A percentile compares a stretch with the other conserved stretches of the same genome.
Conservation (phyloP, 768 basidiomycete species). For the Termitomyces sp. region DNA sequence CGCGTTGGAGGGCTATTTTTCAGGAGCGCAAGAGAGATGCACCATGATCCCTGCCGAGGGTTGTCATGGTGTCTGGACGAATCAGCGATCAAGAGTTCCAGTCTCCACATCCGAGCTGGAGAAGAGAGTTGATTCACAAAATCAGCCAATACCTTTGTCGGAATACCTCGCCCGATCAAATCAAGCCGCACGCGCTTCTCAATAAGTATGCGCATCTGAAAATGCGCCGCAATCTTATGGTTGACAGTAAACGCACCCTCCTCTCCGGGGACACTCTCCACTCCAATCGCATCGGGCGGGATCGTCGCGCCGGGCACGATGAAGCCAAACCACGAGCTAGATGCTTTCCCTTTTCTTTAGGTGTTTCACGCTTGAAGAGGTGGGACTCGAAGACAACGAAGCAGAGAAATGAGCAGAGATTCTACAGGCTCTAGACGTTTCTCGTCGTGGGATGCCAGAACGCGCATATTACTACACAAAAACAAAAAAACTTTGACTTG, state of each 20-base stretch:
- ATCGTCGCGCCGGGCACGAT: slow-evolving; percentile 31
- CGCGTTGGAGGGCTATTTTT: slow-evolving; percentile 55
- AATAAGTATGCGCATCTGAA: slow-evolving; percentile 68
- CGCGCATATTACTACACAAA: too few relatives aligned
- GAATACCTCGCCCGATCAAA: slow-evolving; percentile 52
- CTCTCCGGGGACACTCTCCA: slow-evolving; percentile 44
- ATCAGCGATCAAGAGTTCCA: slow-evolving; percentile 34
- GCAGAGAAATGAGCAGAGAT: too few relatives aligned
- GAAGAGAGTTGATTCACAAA: too few relatives aligned
- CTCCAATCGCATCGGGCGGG: slow-evolving; percentile 45
- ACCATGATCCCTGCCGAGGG: slow-evolving; percentile 15
- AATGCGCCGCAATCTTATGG: slow-evolving; percentile 47
- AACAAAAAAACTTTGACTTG: too few relatives aligned
- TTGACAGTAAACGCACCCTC: slow-evolving; percentile 49
- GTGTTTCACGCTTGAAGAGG: too few relatives aligned
- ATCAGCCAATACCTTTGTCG: neutral
- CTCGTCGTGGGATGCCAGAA: too few relatives aligned
- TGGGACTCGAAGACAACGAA: too few relatives aligned
- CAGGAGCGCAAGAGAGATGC: slow-evolving; percentile 37
- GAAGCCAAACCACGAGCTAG: too few relatives aligned
- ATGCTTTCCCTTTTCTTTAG: too few relatives aligned
- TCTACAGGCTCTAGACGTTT: too few relatives aligned
- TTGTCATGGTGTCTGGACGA: slow-evolving; percentile 1
- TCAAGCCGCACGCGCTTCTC: slow-evolving; percentile 48
- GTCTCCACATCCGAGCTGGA: slow-evolving; percentile 43